Evolutionary conservation across 2,329 filamentous ascomycete species (phyloP).

Genomic region (Grosmannia huntii): DNA sequence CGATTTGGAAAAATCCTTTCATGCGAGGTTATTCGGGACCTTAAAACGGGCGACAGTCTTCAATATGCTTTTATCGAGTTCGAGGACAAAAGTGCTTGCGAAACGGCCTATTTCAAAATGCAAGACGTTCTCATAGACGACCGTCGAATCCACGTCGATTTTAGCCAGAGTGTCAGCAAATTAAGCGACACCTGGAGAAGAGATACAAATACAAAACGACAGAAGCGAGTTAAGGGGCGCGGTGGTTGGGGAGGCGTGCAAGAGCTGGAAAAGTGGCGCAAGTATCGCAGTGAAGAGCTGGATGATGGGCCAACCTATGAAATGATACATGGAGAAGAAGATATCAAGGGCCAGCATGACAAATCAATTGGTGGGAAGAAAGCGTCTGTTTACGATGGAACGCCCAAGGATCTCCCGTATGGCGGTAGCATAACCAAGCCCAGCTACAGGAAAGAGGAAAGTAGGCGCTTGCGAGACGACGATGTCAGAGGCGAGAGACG

Average conservation of each 20-base stretch:
- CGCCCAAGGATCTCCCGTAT: background rate
- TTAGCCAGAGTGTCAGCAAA: constrained; percentile 86
- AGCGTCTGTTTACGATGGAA: background rate
- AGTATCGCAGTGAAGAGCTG: constrained; percentile 63
- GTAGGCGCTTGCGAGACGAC: constrained; percentile 8
- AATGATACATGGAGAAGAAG: constrained; percentile 71
- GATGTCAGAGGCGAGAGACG: background rate
- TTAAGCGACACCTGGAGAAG: constrained; percentile 82
- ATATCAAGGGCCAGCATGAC: constrained; percentile 41
- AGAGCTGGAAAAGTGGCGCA: constrained; percentile 76
- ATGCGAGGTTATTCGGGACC: constrained; percentile 91
- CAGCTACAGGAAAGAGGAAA: background rate
- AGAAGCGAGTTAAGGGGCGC: constrained; percentile 34
- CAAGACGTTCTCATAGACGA: constrained; percentile 94
- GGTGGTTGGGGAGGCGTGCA: constrained; percentile 83
- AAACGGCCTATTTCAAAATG: constrained; percentile 98
- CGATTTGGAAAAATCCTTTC: constrained; percentile 91
- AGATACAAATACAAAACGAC: constrained; percentile 70
- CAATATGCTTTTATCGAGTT: constrained; percentile 99
- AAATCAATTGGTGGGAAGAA: background rate
- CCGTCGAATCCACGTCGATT: constrained; percentile 94
- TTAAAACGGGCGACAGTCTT: constrained; percentile 83
- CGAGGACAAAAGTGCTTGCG: constrained; percentile 81
- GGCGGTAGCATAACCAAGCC: background rate
- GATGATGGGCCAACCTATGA: constrained; percentile 39